A percentile compares a stretch with the other conserved stretches of the same genome.
Conservation (phyloP, 2,329 filamentous ascomycete genomes). For the Hymenoscyphus fructigenus region DNA sequence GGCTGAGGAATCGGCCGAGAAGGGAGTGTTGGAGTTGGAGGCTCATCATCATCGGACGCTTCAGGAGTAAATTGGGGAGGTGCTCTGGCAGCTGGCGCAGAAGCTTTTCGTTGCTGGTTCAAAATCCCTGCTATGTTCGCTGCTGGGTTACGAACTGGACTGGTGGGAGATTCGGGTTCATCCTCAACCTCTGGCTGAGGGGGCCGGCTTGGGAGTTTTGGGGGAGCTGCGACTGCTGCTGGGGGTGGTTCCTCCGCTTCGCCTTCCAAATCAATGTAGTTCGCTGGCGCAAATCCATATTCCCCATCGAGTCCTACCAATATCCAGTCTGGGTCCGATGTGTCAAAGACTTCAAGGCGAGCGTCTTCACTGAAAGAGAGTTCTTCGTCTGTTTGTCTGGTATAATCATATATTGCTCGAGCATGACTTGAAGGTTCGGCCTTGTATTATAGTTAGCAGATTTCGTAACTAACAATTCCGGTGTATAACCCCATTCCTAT, state of each 20-base stretch:
- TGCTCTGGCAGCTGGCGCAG: constrained; percentile 41
- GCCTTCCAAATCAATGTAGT: constrained; percentile 78
- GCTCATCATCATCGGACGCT: constrained; percentile 65
- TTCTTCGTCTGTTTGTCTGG: constrained; percentile 95
- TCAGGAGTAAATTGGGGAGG: constrained; percentile 64
- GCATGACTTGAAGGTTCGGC: constrained; percentile 67
- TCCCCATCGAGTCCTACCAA: constrained; percentile 81
- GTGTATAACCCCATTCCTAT: neutral
- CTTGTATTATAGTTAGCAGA: constrained; percentile 41
- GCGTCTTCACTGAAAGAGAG: constrained; percentile 92
- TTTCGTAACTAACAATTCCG: constrained; percentile 11
- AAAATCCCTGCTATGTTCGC: constrained; percentile 43
- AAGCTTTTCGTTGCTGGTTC: constrained; percentile 32
- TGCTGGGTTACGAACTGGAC: constrained; percentile 33
- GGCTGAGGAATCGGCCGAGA: constrained; percentile 58
- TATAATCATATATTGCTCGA: constrained; percentile 97
- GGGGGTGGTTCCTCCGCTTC: constrained; percentile 33
- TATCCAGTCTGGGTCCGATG: constrained; percentile 93
- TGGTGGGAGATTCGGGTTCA: constrained; percentile 30
- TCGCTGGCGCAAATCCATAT: constrained; percentile 91
- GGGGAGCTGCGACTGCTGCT: constrained; percentile 32
- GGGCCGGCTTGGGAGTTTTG: constrained; percentile 39
- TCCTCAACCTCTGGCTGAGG: constrained; percentile 34
- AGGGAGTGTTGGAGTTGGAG: constrained; percentile 60
- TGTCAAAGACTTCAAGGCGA: constrained; percentile 80